phyloP scores from a whole-genome alignment of 169 alveolate genomes.

The Eimeria acervulina region DNA sequence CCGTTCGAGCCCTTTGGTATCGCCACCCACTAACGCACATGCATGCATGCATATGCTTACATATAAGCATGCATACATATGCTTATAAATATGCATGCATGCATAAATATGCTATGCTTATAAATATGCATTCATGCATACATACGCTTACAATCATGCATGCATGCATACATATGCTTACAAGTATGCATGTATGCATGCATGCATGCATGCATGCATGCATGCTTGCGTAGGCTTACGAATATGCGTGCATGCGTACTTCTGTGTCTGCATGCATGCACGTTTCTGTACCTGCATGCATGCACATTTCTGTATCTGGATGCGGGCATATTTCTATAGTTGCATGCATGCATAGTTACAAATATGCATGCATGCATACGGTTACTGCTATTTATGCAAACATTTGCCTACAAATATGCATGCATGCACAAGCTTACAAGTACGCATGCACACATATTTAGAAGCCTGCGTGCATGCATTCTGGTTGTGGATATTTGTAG shows the following conservation, averaged over 20 bases:
- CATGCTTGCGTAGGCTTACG: not conserved
- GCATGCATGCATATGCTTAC: not conserved
- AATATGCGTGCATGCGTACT: not conserved
- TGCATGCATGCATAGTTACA: too few species aligned
- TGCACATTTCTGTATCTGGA: too few species aligned
- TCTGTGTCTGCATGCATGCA: too few species aligned
- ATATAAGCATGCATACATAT: not conserved
- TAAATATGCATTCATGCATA: not conserved
- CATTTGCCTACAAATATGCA: too few species aligned
- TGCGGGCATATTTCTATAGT: too few species aligned
- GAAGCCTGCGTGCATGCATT: not conserved
- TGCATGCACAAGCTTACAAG: too few species aligned
- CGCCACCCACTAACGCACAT: not conserved
- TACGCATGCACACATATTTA: too few species aligned
- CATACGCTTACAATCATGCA: not conserved
- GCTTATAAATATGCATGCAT: too few species aligned
- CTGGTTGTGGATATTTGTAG: too few species aligned
- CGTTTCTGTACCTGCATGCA: too few species aligned
- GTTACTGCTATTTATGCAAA: too few species aligned
- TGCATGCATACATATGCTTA: not conserved
- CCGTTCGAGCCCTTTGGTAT: slow-evolving; percentile 34
- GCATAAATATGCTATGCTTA: not conserved
- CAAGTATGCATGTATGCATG: not conserved
- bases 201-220: not conserved
- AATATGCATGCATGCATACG: too few species aligned